Evolutionary conservation across 352 stramenopile species (phyloP).

Genomic region (Pythium apleroticum): DNA sequence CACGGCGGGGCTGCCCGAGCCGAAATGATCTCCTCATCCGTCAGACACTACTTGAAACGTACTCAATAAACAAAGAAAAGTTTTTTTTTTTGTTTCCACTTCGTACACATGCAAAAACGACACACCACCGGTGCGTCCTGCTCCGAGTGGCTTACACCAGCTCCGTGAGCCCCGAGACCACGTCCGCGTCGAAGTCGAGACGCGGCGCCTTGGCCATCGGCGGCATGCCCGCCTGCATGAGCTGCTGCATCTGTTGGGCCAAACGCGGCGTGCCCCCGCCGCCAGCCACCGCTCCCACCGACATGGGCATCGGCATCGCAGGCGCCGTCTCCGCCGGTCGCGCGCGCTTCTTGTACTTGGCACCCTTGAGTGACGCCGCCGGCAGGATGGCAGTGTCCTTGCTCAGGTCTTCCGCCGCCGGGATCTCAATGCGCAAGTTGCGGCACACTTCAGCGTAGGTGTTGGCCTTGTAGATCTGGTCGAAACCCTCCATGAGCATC

Average conservation of each 20-base stretch:
- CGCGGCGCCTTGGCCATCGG: constrained; percentile 48
- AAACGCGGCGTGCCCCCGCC: constrained; percentile 3
- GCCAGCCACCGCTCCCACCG: neutral
- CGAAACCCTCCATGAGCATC: constrained; percentile 58
- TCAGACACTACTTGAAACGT: too few species aligned
- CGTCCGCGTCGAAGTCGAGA: constrained; percentile 62
- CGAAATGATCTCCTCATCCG: constrained; percentile 18
- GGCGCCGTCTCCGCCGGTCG: constrained; percentile 24
- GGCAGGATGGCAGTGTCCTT: constrained; percentile 70
- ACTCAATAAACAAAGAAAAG: neutral
- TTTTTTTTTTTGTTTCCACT: neutral
- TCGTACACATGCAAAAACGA: neutral
- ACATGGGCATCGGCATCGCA: neutral
- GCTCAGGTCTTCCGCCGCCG: constrained; percentile 58
- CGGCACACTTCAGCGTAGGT: constrained; percentile 59
- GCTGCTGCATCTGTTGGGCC: neutral
- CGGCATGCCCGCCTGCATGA: constrained; percentile 9
- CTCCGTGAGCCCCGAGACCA: constrained; percentile 55
- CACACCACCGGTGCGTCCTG: neutral
- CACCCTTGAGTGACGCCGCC: constrained; percentile 41
- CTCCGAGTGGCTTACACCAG: constrained; percentile 38
- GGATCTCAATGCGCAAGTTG: constrained; percentile 77
- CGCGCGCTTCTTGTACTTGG: constrained; percentile 65
- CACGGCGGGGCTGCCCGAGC: constrained; percentile 34
- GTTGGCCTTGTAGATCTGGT: constrained; percentile 69